Evolutionary conservation across 108 stramenopile species (phyloP).

Genomic region (Discostella pseudostelligera): DNA sequence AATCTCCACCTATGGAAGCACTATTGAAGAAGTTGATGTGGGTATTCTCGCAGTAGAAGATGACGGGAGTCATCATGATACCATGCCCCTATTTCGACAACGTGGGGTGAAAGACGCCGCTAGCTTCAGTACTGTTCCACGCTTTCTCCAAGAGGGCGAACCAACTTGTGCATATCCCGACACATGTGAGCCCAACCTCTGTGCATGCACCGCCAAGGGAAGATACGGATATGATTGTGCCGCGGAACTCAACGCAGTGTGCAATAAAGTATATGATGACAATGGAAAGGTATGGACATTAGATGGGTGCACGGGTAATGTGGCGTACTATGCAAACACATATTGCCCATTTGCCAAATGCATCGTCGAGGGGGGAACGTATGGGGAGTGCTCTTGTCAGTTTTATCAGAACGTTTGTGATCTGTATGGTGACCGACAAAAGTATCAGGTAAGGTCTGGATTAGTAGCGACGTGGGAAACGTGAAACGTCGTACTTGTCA

Average conservation of each 20-base stretch:
- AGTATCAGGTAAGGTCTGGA: background rate
- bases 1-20: background rate
- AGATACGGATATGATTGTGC: constrained; percentile 3
- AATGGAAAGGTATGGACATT: constrained; percentile 6
- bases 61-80: background rate
- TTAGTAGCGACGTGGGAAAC: background rate
- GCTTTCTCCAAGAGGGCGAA: background rate
- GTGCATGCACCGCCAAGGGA: constrained; percentile 11
- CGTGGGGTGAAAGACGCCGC: background rate
- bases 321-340: constrained; percentile 8
- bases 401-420: constrained; percentile 4
- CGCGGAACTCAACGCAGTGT: constrained; percentile 15
- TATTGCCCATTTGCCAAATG: constrained; percentile 16
- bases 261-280: constrained; percentile 9
- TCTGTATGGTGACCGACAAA: background rate
- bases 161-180: constrained; percentile 15
- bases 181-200: constrained; percentile 25
- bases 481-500: too few species aligned
- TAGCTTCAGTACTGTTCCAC: background rate
- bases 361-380: constrained; percentile 6
- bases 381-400: constrained; percentile 6
- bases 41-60: background rate
- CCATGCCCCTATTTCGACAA: background rate
- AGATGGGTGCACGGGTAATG: background rate
- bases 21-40: background rate